Percentiles rank a stretch among this genome's conserved stretches.
Conservation (phyloP, 345 rosid species). For the rapeseed (Brassica napus) region Da-Ae NC_063442.1:43544501-43545000, state of each 20-base stretch:
- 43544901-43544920: constrained; percentile 49
- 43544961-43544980: constrained; percentile 34
- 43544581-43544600: constrained; percentile 45
- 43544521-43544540: constrained; percentile 40
- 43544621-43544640: constrained; percentile 56
- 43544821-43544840: constrained; percentile 49
- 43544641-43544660: constrained; percentile 50
- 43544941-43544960: constrained; percentile 46
- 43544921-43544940: constrained; percentile 45
- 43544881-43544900: constrained; percentile 49
- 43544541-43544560: constrained; percentile 37
- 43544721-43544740: constrained; percentile 61
- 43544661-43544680: constrained; percentile 57
- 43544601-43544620: constrained; percentile 52
- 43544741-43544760: constrained; percentile 25
- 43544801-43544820: constrained; percentile 41
- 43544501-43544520: constrained; percentile 66
- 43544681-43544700: constrained; percentile 52
- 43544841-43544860: constrained; percentile 29
- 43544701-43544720: constrained; percentile 33
- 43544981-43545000: constrained; percentile 27
- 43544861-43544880: constrained; percentile 41
- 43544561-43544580: constrained; percentile 42
- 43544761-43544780: constrained; percentile 42
- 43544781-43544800: constrained; percentile 53